A percentile compares a stretch with the other conserved stretches of the same genome.
phyloP scores from a whole-genome alignment of 2,329 filamentous ascomycete species.

The Cercospora nicotianae region DNA sequence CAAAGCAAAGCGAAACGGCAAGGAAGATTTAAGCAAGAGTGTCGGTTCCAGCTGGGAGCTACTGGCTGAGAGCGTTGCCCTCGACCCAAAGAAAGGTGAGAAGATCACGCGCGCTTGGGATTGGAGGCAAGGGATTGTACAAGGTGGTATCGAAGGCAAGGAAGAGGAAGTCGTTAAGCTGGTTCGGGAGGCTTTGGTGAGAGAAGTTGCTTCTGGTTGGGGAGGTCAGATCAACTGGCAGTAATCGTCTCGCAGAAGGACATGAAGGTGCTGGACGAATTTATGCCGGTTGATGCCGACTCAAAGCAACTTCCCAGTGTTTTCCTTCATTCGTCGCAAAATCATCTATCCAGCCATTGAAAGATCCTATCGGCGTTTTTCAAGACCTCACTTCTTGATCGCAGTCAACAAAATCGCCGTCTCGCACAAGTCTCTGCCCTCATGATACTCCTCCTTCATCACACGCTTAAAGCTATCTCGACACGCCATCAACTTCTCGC shows the following conservation, averaged over 20 bases:
- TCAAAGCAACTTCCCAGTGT: neutral
- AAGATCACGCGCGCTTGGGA: slow-evolving; percentile 26
- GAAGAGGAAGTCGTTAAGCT: slow-evolving; percentile 21
- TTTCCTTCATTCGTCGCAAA: neutral
- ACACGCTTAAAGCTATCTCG: neutral
- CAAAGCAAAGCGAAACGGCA: slow-evolving; percentile 19
- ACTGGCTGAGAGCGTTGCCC: slow-evolving; percentile 27
- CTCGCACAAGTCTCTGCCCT: neutral
- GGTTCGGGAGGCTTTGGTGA: slow-evolving; percentile 25
- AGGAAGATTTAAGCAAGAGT: slow-evolving; percentile 30
- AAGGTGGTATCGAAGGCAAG: slow-evolving; percentile 21
- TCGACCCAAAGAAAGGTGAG: slow-evolving; percentile 18
- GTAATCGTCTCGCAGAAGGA: neutral
- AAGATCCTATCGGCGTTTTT: neutral
- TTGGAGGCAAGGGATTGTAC: slow-evolving; percentile 27
- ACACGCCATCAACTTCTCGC: neutral
- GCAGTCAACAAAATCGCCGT: neutral
- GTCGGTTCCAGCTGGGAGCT: slow-evolving; percentile 34
- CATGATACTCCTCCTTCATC: neutral
- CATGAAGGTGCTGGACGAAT: neutral
- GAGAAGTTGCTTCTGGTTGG: slow-evolving; percentile 29
- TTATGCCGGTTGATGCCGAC: neutral
- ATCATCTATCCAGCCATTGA: neutral
- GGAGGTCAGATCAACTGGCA: slow-evolving; percentile 25
- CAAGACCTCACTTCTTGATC: neutral